phyloP scores from a whole-genome alignment of 192 early-diverging fungal species.

The Podila verticillata region DNA sequence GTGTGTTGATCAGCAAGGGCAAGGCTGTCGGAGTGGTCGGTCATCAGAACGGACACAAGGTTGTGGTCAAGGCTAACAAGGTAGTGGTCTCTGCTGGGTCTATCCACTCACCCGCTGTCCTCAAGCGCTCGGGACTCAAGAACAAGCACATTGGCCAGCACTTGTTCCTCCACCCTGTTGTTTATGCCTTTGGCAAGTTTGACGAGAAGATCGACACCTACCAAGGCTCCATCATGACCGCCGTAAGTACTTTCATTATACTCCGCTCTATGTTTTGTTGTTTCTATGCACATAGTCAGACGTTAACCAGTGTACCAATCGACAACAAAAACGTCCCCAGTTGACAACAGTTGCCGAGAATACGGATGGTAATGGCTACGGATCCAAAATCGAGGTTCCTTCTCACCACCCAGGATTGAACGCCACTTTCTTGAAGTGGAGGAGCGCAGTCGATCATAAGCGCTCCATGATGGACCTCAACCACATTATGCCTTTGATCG shows the following conservation, averaged over 20 bases:
- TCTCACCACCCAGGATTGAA: conserved; percentile 63
- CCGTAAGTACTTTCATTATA: conserved; percentile 51
- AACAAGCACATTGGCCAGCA: conserved; percentile 77
- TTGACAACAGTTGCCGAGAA: conserved; percentile 62
- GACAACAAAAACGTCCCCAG: conserved; percentile 8
- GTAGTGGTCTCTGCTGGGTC: conserved; percentile 73
- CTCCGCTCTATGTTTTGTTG: neutral
- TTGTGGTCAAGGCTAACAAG: conserved; percentile 60
- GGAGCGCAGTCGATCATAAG: conserved; percentile 61
- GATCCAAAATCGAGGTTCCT: conserved; percentile 72
- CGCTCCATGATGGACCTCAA: conserved; percentile 56
- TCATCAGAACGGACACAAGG: conserved; percentile 28
- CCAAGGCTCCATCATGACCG: conserved; percentile 74
- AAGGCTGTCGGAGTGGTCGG: conserved; percentile 67
- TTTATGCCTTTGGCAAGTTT: conserved; percentile 72
- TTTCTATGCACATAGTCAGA: neutral
- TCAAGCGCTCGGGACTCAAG: conserved; percentile 71
- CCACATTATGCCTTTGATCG: conserved; percentile 60
- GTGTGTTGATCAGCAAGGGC: conserved; percentile 63
- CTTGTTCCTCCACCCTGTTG: conserved; percentile 71
- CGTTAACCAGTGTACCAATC: neutral
- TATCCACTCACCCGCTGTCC: conserved; percentile 70
- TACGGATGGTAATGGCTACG: conserved; percentile 69
- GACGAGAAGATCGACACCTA: conserved; percentile 60
- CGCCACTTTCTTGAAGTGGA: conserved; percentile 58